A percentile compares a stretch with the other conserved stretches of the same genome.
phyloP scores from a whole-genome alignment of 2,329 filamentous ascomycete genomes.

The Neonectria magnoliae region DNA sequence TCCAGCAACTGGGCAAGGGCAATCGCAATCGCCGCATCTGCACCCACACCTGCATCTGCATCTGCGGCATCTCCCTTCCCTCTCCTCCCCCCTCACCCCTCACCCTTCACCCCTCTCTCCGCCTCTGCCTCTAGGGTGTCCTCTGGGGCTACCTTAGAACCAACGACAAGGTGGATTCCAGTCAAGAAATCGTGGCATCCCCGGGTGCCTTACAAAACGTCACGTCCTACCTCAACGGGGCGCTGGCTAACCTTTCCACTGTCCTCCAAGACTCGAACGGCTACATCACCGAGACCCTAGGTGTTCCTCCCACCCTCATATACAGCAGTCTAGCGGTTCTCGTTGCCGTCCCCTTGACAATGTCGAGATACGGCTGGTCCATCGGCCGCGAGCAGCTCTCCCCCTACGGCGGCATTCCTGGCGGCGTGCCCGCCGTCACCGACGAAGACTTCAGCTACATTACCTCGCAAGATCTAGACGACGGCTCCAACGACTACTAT shows the following conservation, averaged over 20 bases:
- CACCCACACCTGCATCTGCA: conserved; percentile 20
- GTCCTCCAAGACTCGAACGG: conserved; percentile 60
- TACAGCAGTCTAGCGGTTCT: conserved; percentile 63
- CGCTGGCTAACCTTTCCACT: conserved; percentile 59
- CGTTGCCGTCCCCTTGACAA: conserved; percentile 61
- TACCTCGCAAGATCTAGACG: conserved; percentile 76
- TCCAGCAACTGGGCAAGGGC: conserved; percentile 20
- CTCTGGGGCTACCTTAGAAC: conserved; percentile 49
- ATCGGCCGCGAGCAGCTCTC: conserved; percentile 58
- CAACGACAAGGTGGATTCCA: conserved; percentile 70
- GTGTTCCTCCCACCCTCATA: conserved; percentile 58
- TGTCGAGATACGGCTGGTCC: conserved; percentile 66
- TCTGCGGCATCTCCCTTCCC: conserved; percentile 20
- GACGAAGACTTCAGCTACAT: conserved; percentile 86
- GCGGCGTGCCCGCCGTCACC: conserved; percentile 69
- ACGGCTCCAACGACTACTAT: conserved; percentile 54
- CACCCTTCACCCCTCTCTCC: conserved; percentile 34
- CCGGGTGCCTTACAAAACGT: conserved; percentile 71
- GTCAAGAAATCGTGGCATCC: conserved; percentile 66
- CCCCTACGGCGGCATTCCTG: conserved; percentile 60
- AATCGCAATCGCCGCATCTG: conserved; percentile 10
- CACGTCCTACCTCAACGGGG: conserved; percentile 66
- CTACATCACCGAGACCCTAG: conserved; percentile 62
- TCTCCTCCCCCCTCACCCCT: conserved; percentile 22
- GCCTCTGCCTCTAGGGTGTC: conserved; percentile 47